A percentile compares a stretch with the other conserved stretches of the same genome.
These are phyloP conservation scores for Neoboletus subvelutipes DNA, from an alignment of 768 basidiomycete species.

Conservation along the genomic window DNA sequence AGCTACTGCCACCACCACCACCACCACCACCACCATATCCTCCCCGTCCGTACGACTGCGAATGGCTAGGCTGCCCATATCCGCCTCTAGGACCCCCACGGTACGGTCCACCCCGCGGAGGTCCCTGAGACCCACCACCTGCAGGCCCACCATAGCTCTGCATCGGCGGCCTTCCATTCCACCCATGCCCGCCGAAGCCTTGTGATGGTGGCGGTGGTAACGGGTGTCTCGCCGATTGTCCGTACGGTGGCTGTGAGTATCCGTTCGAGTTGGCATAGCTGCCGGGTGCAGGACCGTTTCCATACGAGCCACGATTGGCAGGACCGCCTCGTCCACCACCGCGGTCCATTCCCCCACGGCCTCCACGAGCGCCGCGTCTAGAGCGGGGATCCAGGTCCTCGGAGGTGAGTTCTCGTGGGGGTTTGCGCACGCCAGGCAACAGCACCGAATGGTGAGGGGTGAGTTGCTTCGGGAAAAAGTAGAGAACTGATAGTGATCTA, in stretches of 20 bases:
- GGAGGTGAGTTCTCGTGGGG: constrained; percentile 58
- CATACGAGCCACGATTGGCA: constrained; percentile 22
- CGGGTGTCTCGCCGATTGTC: constrained; percentile 19
- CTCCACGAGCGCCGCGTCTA: constrained; percentile 52
- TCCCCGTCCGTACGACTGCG: constrained; percentile 26
- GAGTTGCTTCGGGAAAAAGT: constrained; percentile 86
- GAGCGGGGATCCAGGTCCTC: constrained; percentile 68
- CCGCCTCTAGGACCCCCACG: constrained; percentile 30
- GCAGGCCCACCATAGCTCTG: constrained; percentile 34
- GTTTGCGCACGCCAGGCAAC: constrained; percentile 66
- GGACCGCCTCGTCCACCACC: constrained; percentile 36
- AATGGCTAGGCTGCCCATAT: constrained; percentile 20
- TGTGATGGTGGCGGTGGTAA: constrained; percentile 8
- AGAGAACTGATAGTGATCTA: constrained; percentile 80
- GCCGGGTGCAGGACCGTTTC: constrained; percentile 9
- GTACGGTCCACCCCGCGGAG: constrained; percentile 26
- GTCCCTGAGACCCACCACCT: constrained; percentile 31
- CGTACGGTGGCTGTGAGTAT: constrained; percentile 20
- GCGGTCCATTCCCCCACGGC: constrained; percentile 41
- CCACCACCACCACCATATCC: constrained; percentile 25
- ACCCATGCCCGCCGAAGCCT: constrained; percentile 34
- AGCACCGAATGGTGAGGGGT: constrained; percentile 83
- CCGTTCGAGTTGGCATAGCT: constrained; percentile 19
- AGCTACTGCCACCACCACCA: background rate
- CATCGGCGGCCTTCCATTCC: constrained; percentile 31